Percentiles rank a stretch among this genome's conserved stretches.
These are phyloP conservation scores for Candida boidinii DNA, from an alignment of 805 yeast species.

Conservation along the genomic window DNA sequence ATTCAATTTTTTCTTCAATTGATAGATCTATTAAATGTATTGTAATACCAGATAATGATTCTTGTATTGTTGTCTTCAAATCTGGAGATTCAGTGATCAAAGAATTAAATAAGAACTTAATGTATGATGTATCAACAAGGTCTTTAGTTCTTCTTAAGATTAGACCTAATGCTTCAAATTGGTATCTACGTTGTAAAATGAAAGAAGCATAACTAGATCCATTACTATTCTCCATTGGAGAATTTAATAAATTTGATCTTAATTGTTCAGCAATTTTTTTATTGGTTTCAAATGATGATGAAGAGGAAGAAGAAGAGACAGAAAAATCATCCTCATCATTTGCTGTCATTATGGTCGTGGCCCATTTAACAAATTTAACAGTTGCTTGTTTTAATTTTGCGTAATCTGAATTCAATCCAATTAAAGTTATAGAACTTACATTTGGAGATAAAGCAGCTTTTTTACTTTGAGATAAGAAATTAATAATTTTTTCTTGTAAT, in stretches of 20 bases:
- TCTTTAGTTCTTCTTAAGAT: constrained; percentile 40
- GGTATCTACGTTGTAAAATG: constrained; percentile 44
- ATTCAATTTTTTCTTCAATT: constrained; percentile 25
- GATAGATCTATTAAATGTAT: constrained; percentile 36
- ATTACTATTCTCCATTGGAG: background rate
- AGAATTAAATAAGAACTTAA: constrained; percentile 65
- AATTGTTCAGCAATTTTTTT: constrained; percentile 39
- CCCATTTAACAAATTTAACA: constrained; percentile 59
- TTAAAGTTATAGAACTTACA: constrained; percentile 41
- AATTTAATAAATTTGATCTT: constrained; percentile 32
- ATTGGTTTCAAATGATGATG: constrained; percentile 4
- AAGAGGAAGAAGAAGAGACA: background rate
- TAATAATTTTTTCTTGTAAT: constrained; percentile 49
- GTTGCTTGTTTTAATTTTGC: constrained; percentile 46
- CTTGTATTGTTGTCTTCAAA: constrained; percentile 61
- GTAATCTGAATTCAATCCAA: constrained; percentile 53
- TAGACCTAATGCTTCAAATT: constrained; percentile 74
- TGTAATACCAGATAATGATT: constrained; percentile 53
- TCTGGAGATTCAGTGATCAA: constrained; percentile 56
- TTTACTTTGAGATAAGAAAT: constrained; percentile 42
- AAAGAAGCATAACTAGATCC: constrained; percentile 2
- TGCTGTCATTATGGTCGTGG: constrained; percentile 22
- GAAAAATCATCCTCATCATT: too few species aligned
- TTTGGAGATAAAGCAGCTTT: constrained; percentile 33
- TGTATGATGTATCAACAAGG: constrained; percentile 38